These are phyloP conservation scores for Takashimella koratensis DNA, from an alignment of 1,284 basidiomycete species.

Conservation along the genomic window DNA sequence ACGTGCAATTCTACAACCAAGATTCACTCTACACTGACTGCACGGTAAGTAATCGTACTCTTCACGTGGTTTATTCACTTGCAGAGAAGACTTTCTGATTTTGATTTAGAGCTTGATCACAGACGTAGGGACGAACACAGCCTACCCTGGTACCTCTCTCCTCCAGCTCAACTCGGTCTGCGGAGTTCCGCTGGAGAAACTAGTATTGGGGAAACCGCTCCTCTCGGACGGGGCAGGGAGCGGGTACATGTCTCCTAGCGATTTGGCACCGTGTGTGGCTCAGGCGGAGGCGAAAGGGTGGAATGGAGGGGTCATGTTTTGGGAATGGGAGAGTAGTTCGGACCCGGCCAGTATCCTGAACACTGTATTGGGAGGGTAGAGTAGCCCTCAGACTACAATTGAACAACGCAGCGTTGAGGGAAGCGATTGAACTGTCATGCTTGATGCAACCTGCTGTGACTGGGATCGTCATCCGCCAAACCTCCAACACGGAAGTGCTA, in stretches of 20 bases:
- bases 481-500: too few species aligned
- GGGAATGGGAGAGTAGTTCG: conserved; percentile 37
- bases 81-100: background rate
- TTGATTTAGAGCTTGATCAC: conserved; percentile 26
- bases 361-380: background rate
- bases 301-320: conserved; percentile 50
- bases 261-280: conserved; percentile 27
- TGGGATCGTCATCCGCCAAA: too few species aligned
- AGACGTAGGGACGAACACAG: conserved; percentile 18
- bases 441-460: too few species aligned
- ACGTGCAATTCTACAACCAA: conserved; percentile 50
- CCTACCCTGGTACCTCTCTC: conserved; percentile 38
- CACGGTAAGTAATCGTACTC: conserved; percentile 12
- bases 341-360: background rate
- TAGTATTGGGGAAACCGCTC: conserved; percentile 47
- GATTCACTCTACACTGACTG: conserved; percentile 34
- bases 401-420: too few species aligned
- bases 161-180: conserved; percentile 39
- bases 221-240: background rate
- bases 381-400: too few species aligned
- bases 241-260: conserved; percentile 32
- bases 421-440: too few species aligned
- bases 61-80: too few species aligned
- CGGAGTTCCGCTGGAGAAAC: conserved; percentile 41
- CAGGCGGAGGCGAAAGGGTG: conserved; percentile 39